Conservation (phyloP, 768 basidiomycete genomes). For the Suillus subaureus region DNA sequence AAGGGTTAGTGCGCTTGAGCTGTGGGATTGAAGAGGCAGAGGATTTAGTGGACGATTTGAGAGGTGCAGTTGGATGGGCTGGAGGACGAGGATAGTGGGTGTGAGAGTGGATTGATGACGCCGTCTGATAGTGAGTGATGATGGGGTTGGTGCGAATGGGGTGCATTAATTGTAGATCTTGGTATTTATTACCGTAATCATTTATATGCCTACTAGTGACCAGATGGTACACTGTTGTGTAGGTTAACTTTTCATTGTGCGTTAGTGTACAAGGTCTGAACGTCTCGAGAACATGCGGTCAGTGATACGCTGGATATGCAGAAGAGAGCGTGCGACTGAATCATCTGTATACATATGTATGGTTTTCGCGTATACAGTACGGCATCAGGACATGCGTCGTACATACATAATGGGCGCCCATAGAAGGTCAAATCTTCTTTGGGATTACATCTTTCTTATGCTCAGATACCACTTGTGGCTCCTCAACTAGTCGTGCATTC, state of each 20-base stretch:
- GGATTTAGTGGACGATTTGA: constrained; percentile 58
- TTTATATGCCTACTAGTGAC: background rate
- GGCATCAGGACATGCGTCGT: no score
- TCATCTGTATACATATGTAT: no score
- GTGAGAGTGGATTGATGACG: background rate
- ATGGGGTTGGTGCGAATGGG: background rate
- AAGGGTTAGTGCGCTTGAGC: constrained; percentile 74
- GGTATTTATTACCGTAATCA: background rate
- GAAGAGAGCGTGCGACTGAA: no score
- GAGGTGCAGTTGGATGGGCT: constrained; percentile 62
- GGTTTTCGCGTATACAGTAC: no score
- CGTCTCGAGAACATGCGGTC: background rate
- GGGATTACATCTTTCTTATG: no score
- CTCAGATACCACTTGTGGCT: no score
- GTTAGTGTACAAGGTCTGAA: background rate
- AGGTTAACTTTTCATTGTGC: background rate
- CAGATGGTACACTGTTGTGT: no score
- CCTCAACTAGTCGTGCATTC: no score
- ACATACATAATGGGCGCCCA: no score
- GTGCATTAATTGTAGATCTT: background rate
- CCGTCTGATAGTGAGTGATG: background rate
- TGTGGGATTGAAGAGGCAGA: constrained; percentile 89
- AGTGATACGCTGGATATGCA: no score
- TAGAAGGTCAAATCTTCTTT: no score
- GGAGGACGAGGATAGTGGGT: constrained; percentile 36